Evolutionary conservation across 225 moss, liverwort and hornwort species (phyloP).

Genomic region (Climacium dendroides): DNA sequence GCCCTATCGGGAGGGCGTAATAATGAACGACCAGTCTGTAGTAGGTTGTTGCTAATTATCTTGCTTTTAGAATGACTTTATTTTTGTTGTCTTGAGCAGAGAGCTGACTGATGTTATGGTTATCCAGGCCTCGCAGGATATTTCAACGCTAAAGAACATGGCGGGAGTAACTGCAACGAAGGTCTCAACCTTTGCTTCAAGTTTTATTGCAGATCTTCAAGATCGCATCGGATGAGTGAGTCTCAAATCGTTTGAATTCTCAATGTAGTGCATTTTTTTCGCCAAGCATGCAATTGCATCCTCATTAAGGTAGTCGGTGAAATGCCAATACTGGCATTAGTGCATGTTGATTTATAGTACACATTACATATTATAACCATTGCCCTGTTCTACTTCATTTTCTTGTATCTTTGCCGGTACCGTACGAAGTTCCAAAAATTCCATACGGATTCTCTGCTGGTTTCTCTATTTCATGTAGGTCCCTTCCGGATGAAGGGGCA

Average conservation of each 20-base stretch:
- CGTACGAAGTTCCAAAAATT: background rate
- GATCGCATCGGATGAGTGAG: constrained; percentile 77
- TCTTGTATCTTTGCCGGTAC: background rate
- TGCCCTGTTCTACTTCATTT: background rate
- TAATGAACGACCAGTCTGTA: background rate
- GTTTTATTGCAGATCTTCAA: constrained; percentile 83
- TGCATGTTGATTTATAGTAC: background rate
- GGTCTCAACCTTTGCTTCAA: constrained; percentile 90
- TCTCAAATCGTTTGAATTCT: background rate
- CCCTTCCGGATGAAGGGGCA: background rate
- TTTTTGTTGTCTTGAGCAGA: background rate
- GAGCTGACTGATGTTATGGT: constrained; percentile 39
- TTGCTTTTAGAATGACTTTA: background rate
- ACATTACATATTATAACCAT: background rate
- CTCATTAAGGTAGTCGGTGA: background rate
- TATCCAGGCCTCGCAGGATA: constrained; percentile 95
- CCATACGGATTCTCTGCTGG: background rate
- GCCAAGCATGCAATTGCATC: background rate
- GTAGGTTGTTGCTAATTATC: background rate
- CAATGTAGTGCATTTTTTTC: background rate
- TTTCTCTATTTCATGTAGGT: background rate
- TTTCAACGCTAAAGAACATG: constrained; percentile 80
- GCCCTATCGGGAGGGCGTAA: background rate
- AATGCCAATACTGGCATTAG: background rate
- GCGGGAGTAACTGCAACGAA: constrained; percentile 96